Evolutionary conservation across 1,284 basidiomycete species (phyloP), one percentile per base, ranked within the genome.

Genomic region (Ustilago shanxiensis): DNA sequence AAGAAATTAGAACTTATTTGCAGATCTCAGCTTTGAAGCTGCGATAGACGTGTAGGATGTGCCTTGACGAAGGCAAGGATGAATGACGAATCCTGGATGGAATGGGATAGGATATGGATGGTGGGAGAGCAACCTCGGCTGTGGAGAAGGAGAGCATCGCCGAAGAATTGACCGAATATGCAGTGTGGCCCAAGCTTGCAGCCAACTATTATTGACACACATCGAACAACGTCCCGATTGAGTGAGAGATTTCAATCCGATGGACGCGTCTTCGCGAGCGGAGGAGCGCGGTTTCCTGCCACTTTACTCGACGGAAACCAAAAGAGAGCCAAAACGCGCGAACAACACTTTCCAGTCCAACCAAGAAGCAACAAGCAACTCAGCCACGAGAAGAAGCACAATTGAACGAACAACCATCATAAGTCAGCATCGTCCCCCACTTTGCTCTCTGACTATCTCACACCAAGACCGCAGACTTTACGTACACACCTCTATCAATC

Each of bases 91-190:
- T n/a, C n/a, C n/a, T n/a, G n/a, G n/a, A n/a, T n/a, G n/a, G n/a
- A n/a, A n/a, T n/a, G n/a, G n/a, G 28, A 44, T 33, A 8, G 13
- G 31, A 3, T 24, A 50, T 35, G 14, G 54, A 41, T 53, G 59
- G 50, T 2, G n/a, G 53, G 24, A 35, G 24, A 39, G n/a, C 22
- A 20, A 26, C 22, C 29, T 56, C 31, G 64, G 59, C 47, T 59
- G 55, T 71, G 58, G 55, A 53, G 56, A 24, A 22, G 47, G 52
- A 31, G 22, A 20, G 57, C 49, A 53, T 67, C 60, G 70, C 71
- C 66, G 72, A 45, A 56, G 18, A 74, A 74, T 69, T 74, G 66
- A 33, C 72, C 72, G 72, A n/a, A 67, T 59, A 60, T 24, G 14
- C 26, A 49, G 22, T 16, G 13, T 49, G 53, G 29, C 45, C 44